Evolutionary conservation across 2,329 filamentous ascomycete genomes (phyloP), one percentile per base, ranked within the genome.

Genomic region (Thelonectria discophora): DNA sequence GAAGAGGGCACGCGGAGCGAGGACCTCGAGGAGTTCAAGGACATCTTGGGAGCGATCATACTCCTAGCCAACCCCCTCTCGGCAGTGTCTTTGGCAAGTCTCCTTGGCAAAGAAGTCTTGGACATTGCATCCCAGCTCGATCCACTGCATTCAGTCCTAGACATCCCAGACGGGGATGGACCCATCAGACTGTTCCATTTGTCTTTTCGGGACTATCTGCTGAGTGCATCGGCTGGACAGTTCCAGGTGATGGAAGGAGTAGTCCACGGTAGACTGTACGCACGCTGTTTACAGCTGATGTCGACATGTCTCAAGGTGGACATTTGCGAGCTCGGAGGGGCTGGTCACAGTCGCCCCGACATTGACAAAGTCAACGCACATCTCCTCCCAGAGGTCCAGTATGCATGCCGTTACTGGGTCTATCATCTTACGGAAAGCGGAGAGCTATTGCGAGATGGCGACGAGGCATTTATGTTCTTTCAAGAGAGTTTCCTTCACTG

Each of bases 401-500:
- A 53, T 15, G 77, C 77, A 13, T 79, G 75, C 63, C 69, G 65
- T 2, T 79, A 79, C 62, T n/a, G 76, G 69, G 51, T 64, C 2
- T 20, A 75, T 54, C 78, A 80, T 64, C 46, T 74, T 13, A 63
- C 42, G 10, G 52, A 68, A 32, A 74, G 73, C 65, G 62, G 62
- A 34, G 21, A 39, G 49, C 69, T 61, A 46, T 69, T 76, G 56
- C 59, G 62, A 52, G 74, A 78, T 52, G 62, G 64, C 32, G 18
- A 60, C 10, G 1, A 30, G 30, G 51, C 27, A 2, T 50, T 60
- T n/a, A 17, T 66, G 69, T 69, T 69, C 10, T 45, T 69, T 2
- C 3, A 20, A 17, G 20, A 39, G 4, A 47, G 63, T 53, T 61
- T 69, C 9, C 58, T 69, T 2, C 55, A 69, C 18, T 69, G 65